These are phyloP conservation scores for Phalaenopsis aphrodite DNA, from an alignment of 106 monocot species.

Conservation along the genomic window DNA sequence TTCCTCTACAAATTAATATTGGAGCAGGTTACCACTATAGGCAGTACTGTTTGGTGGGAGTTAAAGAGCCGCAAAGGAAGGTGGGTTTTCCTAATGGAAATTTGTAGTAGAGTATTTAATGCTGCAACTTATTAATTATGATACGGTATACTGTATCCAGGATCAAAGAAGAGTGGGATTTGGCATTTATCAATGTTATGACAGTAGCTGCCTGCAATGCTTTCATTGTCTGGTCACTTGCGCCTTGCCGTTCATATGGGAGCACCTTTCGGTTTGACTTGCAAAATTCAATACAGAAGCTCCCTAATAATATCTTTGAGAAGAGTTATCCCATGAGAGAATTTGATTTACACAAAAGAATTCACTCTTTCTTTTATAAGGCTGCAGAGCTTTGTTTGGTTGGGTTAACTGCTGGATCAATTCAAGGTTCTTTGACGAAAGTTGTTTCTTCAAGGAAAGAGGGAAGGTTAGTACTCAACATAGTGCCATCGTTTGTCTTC, in stretches of 20 bases:
- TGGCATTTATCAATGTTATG: slow-evolving; percentile 78
- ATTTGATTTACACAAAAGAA: slow-evolving; percentile 86
- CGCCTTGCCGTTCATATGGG: slow-evolving; percentile 94
- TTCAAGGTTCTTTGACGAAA: slow-evolving; percentile 74
- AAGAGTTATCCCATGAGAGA: slow-evolving; percentile 83
- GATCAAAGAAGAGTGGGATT: slow-evolving; percentile 94
- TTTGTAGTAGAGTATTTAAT: background rate
- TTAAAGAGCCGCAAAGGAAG: slow-evolving; percentile 84
- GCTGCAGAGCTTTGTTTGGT: slow-evolving; percentile 68
- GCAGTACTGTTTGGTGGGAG: slow-evolving; percentile 81
- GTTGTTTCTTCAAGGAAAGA: slow-evolving; percentile 44
- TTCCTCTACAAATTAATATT: slow-evolving; percentile 80
- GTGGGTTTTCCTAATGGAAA: slow-evolving; percentile 23
- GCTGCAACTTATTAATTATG: background rate
- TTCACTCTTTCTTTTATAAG: slow-evolving; percentile 80
- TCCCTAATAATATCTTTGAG: slow-evolving; percentile 95
- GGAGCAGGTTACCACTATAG: slow-evolving; percentile 63
- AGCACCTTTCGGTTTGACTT: slow-evolving; percentile 83
- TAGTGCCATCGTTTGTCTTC: background rate
- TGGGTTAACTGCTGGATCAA: slow-evolving; percentile 61
- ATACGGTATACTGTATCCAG: slow-evolving; percentile 23
- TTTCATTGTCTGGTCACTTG: slow-evolving; percentile 85
- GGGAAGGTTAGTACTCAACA: slow-evolving; percentile 32
- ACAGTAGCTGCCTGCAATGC: slow-evolving; percentile 83
- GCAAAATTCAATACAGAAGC: slow-evolving; percentile 91